Evolutionary conservation across 2,329 filamentous ascomycete species (phyloP), one percentile per base, ranked within the genome.

Genomic region (Colletotrichum aenigma): DNA sequence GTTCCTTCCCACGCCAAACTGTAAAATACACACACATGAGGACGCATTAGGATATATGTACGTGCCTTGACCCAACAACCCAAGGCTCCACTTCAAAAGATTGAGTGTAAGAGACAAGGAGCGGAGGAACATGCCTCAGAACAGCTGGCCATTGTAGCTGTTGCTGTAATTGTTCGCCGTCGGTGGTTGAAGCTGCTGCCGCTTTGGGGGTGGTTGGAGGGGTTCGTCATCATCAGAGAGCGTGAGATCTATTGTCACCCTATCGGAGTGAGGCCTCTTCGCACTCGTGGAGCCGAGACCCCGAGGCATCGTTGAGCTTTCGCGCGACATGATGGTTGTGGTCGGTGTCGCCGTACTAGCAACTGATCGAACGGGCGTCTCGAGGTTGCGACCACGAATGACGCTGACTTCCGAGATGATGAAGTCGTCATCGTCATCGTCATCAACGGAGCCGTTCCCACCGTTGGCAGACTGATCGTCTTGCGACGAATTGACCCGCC

Each of bases 231-330:
- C 89, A 74, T 91, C 90, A 67, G 87, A 86, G 8, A 91, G 81
- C 1, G 91, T 93, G 76, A 93, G 82, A 78, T 93, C 91, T 76
- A 93, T 77, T 18, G 74, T 92, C 4, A 92, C 88, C 36, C 65
- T 74, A 60, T 90, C 87, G 7, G 89, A 84, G 4, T 85, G 84
- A 2, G 87, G 85, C 26, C 90, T 87, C 81, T 92, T 91, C 70
- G 81, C 81, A 76, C 87, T 87, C 38, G 78, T 84, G 26, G 84
- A 81, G 16, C 80, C 83, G 32, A 79, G 58, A 56, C 83, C 79
- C 52, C 86, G 83, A 1, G 86, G 83, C 34, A 83, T 80, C 18
- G 84, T 82, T 3, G 86, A 84, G 62, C 82, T 81, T 21, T 86
- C 85, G 18, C 81, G 80, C 3, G 87, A 87, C 56, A 81, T 80